Conservation (phyloP, 805 yeast species). For the Zygoascus bituminiphila region DNA sequence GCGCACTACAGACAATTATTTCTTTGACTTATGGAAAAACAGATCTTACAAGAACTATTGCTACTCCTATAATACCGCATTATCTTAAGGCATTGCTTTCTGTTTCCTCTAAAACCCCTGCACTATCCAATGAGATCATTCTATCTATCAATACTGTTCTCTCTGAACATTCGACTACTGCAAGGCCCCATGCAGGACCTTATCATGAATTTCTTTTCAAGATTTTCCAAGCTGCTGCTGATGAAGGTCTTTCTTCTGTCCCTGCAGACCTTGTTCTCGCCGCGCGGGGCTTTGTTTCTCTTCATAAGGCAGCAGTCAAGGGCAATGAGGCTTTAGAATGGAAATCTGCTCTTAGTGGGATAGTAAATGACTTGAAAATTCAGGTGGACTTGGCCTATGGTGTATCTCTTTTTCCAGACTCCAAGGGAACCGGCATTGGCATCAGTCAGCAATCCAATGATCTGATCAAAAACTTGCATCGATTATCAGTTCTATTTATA, state of each 20-base stretch:
- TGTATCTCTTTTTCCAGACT: neutral
- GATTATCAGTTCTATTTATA: conserved; percentile 8
- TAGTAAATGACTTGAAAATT: conserved; percentile 21
- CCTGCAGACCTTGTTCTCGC: conserved; percentile 33
- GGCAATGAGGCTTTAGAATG: conserved; percentile 42
- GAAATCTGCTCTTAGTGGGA: conserved; percentile 39
- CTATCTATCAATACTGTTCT: conserved; percentile 39
- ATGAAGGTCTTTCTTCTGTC: conserved; percentile 24
- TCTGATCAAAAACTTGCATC: neutral
- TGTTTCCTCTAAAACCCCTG: conserved; percentile 33
- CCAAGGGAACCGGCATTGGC: neutral
- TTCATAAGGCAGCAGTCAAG: conserved; percentile 49
- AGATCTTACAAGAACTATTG: conserved; percentile 69
- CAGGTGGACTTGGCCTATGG: conserved; percentile 1
- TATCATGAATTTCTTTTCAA: conserved; percentile 39
- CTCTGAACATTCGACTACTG: conserved; percentile 61
- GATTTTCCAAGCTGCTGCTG: conserved; percentile 30
- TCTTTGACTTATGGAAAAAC: conserved; percentile 56
- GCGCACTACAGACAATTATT: conserved; percentile 22
- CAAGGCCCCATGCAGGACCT: conserved; percentile 67
- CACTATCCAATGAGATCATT: conserved; percentile 30
- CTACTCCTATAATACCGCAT: conserved; percentile 68
- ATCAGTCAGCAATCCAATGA: neutral
- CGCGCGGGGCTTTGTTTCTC: conserved; percentile 44
- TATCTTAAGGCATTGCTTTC: conserved; percentile 47